Evolutionary conservation across 257 asterid genomes (phyloP), one percentile per base, ranked within the genome.

Genomic region (Rauvolfia tetraphylla): DNA sequence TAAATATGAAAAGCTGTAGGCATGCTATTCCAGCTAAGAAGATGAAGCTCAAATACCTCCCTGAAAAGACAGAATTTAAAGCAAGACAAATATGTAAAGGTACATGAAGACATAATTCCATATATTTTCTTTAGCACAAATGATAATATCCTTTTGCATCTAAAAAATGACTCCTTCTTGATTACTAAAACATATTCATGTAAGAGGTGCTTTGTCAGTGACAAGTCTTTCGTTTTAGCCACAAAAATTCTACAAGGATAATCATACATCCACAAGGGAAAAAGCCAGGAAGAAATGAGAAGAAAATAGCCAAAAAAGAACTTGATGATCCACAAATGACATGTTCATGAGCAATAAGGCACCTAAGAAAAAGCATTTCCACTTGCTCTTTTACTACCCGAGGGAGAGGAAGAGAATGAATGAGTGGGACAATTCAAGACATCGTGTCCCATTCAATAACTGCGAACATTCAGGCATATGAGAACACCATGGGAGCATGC

Each of bases 391-490:
- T 57, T 51, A 51, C 81, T 9, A 74, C 77, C 34, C 53, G 46
- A 70, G 58, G 18, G 13, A 29, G 42, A 62, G 69, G 18, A 4
- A 31, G 42, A 62, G 69, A 33, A 27, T 14, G 69, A 7, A 15
- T 34, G 71, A 66, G 49, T 31, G 54, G 31, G 22, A 71, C 79
- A 58, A 81, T 75, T 77, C 78, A 49, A 74, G 81, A 69, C 51
- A 36, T 15, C 3, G 0, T 46, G 68, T 77, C 73, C 56, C 76
- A 48, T 63, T 68, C 71, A 46, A 44, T 42, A 59, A 66, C 71
- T 76, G 17, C 11, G 80, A 78, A 78, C 62, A 54, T 72, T 83
- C 80, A 80, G 77, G 76, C 82, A 79, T 75, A 56, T 33, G 23
- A 63, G 44, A 9, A 31, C 70, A 81, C 44, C 20, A 22, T 61